These are phyloP conservation scores for Leucosporidium creatinivorum DNA, from an alignment of 768 basidiomycete genomes.

Conservation along the genomic window DNA sequence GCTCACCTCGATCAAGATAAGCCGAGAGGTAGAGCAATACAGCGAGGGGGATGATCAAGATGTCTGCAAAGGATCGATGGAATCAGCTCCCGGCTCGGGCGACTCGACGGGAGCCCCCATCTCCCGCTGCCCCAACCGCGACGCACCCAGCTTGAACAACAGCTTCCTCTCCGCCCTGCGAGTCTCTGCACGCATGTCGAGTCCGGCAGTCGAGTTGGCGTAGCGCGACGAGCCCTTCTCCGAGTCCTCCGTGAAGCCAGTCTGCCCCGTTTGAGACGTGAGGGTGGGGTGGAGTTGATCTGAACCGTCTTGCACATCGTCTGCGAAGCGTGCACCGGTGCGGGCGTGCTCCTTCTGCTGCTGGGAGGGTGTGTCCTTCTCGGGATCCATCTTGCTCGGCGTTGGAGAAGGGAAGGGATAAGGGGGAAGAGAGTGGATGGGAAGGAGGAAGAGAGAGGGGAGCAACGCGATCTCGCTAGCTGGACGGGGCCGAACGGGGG, in stretches of 20 bases:
- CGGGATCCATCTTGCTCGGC: conserved; percentile 1
- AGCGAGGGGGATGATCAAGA: conserved; percentile 44
- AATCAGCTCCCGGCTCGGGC: not conserved
- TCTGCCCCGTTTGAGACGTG: not conserved
- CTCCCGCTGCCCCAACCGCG: not conserved
- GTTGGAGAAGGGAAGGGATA: not conserved
- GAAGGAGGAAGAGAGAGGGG: not conserved
- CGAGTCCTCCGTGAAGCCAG: conserved; percentile 10
- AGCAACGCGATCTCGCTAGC: not conserved
- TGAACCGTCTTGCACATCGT: conserved; percentile 2
- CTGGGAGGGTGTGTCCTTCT: not conserved
- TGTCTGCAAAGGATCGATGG: conserved; percentile 25
- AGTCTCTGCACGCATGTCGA: conserved; percentile 11
- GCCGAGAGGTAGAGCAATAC: conserved; percentile 44
- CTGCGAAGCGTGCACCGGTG: conserved; percentile 4
- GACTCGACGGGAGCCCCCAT: not conserved
- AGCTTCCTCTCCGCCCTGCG: conserved; percentile 17
- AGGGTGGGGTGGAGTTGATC: conserved; percentile 12
- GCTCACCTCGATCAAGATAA: conserved; percentile 42
- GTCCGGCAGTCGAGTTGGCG: conserved; percentile 12
- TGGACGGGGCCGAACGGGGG: not conserved
- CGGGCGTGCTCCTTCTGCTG: conserved; percentile 10
- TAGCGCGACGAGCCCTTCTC: conserved; percentile 28
- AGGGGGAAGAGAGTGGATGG: not conserved
- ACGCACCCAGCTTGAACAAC: conserved; percentile 29